Base-by-base conservation (phyloP, 305 asterid species). In the Nicotiana rustica region DNA sequence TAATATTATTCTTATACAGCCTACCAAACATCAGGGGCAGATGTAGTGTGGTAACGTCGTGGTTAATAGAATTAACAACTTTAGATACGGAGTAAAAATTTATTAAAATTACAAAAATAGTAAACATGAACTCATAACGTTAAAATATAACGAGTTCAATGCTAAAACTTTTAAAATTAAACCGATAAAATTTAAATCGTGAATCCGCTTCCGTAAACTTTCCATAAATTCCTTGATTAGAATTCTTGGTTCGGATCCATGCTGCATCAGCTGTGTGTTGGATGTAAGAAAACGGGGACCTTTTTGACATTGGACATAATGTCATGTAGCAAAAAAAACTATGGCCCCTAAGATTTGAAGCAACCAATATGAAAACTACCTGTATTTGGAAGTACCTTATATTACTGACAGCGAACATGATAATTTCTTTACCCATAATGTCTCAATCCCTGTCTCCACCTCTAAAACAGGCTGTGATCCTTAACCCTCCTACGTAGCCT, bases 281-380 rank as follows among this genome's bases (percentile, higher is more conserved):
- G 56, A 44, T 9, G 66, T 12, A 18, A 17, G 41, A 3, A 70
- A 17, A 7, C 3, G 88, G 91, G 88, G 10, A 86, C 89, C 17
- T 59, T 18, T 59, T 89, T 81, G 93, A 84, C 86, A 89, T 47
- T 61, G 85, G 67, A 85, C 81, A 77, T 71, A 62, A 83, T 87
- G 95, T 88, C 92, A 82, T 69, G 86, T 91, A 89, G 91, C 86
- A 18, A 44, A 70, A 77, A 78, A 61, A 19, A 79, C 68, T 1
- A 87, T 86, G 95, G 91, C 87, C 89, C 90, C 81, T 49, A 19
- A 77, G 92, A 90, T 87, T 88, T 85, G 56, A 73, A 60, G 77
- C 91, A 88, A 90, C 88, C 90, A 86, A 18, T 61, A 38, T 79
- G 93, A 92, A 90, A 89, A 89, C 85, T 79, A 91, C 91, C 91